Evolutionary conservation across 352 stramenopile genomes (phyloP), one percentile per base, ranked within the genome.

Genomic region (Phytophthora cryptogea): DNA sequence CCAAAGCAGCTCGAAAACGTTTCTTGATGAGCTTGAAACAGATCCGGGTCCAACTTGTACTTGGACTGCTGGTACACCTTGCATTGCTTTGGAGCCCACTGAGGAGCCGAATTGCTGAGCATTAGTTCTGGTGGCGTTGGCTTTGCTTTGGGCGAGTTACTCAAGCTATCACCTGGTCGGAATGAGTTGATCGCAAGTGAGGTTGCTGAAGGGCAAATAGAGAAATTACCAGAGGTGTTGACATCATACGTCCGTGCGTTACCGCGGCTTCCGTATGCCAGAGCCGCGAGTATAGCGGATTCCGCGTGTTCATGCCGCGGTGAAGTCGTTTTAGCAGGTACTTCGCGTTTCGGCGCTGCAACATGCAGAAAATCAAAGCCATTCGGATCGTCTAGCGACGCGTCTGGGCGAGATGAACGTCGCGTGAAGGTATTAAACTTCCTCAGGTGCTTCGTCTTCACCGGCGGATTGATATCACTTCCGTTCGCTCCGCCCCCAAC

Each of bases 21-120:
- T 20, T 75, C 39, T 49, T 50, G 16, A 8, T 66, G 63, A 2
- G 68, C 41, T 61, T 83, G 74, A 23, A 64, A 81, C 17, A 81
- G 35, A 11, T 71, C 66, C 8, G 74, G 74, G 14, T 82, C 72
- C 35, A 84, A 62, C 4, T 70, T 76, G 45, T 83, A 83, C 53
- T 63, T 67, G 35, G 71, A 80, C 39, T 79, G 66, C 27, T 81
- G 74, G 39, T 54, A 78, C 23, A 64, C 43, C n/a, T 68, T 68
- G 48, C 51, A 47, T 42, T 74, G 60, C 8, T 64, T 61, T 26
- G 45, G 49, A 1, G 23, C 49, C 23, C 35, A 36, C 36, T 58
- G 51, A 5, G 35, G n/a, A 14, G 5, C 11, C 0, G 67, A 54
- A 27, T 56, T 72, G 35, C 41, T 68, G 8, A 74, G 44, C 16